Evolutionary conservation across 805 yeast species (phyloP), one percentile per base, ranked within the genome.

Genomic region (Spencermartinsiella europaea): DNA sequence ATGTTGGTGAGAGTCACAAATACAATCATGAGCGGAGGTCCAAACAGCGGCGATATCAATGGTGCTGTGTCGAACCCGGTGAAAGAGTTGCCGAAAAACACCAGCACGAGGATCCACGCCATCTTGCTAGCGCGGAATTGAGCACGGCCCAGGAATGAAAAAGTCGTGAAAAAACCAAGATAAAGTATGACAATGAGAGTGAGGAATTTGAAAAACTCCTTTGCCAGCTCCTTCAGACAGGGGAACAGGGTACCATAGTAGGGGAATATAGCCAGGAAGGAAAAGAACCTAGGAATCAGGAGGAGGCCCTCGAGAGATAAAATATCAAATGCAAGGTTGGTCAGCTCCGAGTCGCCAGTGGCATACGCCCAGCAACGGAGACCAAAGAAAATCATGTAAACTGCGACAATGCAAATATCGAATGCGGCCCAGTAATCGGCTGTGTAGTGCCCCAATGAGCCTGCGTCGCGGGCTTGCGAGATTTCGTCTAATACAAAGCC

Each of bases 401-500:
- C 37, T 3, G 45, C 28, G 15, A 57, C 51, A 38, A 61, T 56
- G 4, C 58, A 47, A 28, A 62, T 31, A 43, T 63, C 67, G 31
- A 63, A 51, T n/a, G 50, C 33, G 22, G 56, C 53, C 66, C 66
- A 62, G 42, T 50, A 62, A 40, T 62, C 65, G 5, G 55, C 44
- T 2, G 52, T 52, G 35, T 62, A 62, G 14, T 52, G 54, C 31
- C 51, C 51, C 4, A 63, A 40, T 16, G 57, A 49, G 7, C 61
- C 61, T 2, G 66, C 56, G 34, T 61, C 65, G 3, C 57, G 53
- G 16, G 57, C 51, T 51, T 62, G 72, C 87, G 86, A 83, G 49
- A 89, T 63, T 57, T 89, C 96, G 0, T 95, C 96, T 66, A 87
- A 85, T 4, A 88, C 85, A 36, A 90, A 80, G 0, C 96, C 96